Conservation (phyloP, 2,329 filamentous ascomycete species). For the Neoascochyta sp. region DNA sequence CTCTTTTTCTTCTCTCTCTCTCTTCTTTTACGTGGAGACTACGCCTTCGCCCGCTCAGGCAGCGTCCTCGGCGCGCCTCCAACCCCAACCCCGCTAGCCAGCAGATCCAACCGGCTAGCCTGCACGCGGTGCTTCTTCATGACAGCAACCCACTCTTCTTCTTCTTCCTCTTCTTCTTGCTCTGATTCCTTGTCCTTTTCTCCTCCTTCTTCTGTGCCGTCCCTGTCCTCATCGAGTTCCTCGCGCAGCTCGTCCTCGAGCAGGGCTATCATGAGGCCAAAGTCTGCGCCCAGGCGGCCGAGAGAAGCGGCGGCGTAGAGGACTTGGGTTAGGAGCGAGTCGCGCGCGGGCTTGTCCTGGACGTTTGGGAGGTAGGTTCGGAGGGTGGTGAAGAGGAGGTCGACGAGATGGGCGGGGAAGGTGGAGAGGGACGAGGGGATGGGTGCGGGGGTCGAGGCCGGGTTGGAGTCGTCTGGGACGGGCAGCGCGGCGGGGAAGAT, state of each 20-base stretch:
- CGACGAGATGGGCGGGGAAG: conserved; percentile 79
- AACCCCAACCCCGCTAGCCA: conserved; percentile 43
- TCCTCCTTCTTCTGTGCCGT: too few species aligned
- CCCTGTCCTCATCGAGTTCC: too few species aligned
- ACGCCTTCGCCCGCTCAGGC: too few species aligned
- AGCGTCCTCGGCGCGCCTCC: too few species aligned
- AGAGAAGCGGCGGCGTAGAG: conserved; percentile 90
- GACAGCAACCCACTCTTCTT: conserved; percentile 78
- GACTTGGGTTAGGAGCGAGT: conserved; percentile 87
- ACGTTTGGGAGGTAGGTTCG: conserved; percentile 75
- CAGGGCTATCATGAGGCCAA: conserved; percentile 77
- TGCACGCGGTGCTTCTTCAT: conserved; percentile 84
- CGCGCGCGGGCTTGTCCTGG: conserved; percentile 71
- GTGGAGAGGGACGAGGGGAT: conserved; percentile 75
- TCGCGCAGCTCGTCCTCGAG: conserved; percentile 45
- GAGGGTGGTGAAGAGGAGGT: conserved; percentile 74
- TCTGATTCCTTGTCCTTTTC: conserved; percentile 39
- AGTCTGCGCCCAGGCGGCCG: conserved; percentile 85
- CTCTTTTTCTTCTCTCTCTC: too few species aligned
- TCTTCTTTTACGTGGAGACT: too few species aligned
- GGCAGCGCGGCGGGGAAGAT: conserved; percentile 67
- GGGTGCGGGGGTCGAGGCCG: conserved; percentile 41
- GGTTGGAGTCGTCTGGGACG: conserved; percentile 28
- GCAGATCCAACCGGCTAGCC: conserved; percentile 68
- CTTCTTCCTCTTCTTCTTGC: conserved; percentile 36